Evolutionary conservation across 768 basidiomycete genomes (phyloP).

Genomic region (Boletus reticulatus): DNA sequence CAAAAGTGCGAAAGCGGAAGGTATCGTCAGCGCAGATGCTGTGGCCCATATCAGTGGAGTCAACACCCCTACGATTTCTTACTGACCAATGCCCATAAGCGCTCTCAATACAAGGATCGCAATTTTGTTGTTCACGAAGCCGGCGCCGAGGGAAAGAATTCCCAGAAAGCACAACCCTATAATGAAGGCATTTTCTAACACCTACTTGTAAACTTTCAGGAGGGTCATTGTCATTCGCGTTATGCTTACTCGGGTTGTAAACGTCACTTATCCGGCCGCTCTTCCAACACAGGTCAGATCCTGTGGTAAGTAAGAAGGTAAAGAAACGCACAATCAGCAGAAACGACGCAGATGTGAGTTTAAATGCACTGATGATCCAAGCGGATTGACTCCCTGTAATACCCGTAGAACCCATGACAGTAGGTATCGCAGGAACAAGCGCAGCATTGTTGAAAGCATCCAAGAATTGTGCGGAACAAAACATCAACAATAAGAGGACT

Average conservation of each 20-base stretch:
- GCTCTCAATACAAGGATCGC: conserved; percentile 50
- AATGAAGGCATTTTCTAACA: conserved; percentile 42
- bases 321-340: conserved; percentile 20
- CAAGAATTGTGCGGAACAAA: conserved; percentile 43
- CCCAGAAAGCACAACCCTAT: conserved; percentile 41
- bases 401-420: conserved; percentile 20
- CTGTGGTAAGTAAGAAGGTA: background rate
- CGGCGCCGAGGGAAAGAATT: conserved; percentile 42
- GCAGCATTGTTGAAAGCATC: conserved; percentile 45
- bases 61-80: background rate
- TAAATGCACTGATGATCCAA: conserved; percentile 45
- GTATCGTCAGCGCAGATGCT: conserved; percentile 50
- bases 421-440: conserved; percentile 39
- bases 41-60: conserved; percentile 7
- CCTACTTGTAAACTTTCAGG: conserved; percentile 28
- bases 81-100: conserved; percentile 46
- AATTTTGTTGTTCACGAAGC: conserved; percentile 46
- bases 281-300: conserved; percentile 14
- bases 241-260: conserved; percentile 30
- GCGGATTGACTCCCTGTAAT: conserved; percentile 10
- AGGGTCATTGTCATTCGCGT: conserved; percentile 16
- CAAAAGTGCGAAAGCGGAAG: conserved; percentile 49
- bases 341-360: conserved; percentile 47
- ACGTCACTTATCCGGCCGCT: conserved; percentile 27
- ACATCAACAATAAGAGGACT: conserved; percentile 31